Percentiles rank a stretch among this genome's conserved stretches.
Conservation (phyloP, 1,139 yeast species). For the Hemisphaericaspora lyxosophila region DNA sequence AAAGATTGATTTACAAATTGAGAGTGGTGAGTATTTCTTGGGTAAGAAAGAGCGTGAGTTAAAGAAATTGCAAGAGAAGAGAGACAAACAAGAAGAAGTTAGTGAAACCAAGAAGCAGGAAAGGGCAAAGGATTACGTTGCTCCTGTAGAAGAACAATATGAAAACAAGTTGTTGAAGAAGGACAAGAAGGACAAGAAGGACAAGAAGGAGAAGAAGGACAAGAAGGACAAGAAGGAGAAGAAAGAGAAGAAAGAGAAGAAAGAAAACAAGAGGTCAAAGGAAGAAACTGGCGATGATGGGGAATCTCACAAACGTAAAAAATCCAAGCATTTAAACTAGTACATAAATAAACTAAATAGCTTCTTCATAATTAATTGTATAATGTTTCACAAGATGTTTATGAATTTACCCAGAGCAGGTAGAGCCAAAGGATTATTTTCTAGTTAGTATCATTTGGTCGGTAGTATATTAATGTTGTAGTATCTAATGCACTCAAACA, state of each 20-base stretch:
- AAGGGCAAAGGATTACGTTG: slow-evolving; percentile 74
- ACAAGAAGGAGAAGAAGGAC: slow-evolving; percentile 25
- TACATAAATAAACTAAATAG: no score
- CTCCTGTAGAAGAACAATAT: slow-evolving; percentile 76
- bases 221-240: slow-evolving; percentile 20
- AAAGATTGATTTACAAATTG: slow-evolving; percentile 95
- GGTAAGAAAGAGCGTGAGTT: slow-evolving; percentile 78
- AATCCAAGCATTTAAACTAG: slow-evolving; percentile 7
- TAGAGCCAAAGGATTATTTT: no score
- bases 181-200: slow-evolving; percentile 21
- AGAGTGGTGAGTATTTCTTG: slow-evolving; percentile 97
- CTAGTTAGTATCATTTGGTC: no score
- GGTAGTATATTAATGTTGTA: no score
- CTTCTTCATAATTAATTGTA: no score
- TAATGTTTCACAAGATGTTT: no score
- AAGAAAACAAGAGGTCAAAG: slow-evolving; percentile 19
- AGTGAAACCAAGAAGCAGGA: slow-evolving; percentile 66
- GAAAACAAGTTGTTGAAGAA: slow-evolving; percentile 27
- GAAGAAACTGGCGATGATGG: slow-evolving; percentile 10
- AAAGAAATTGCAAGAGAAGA: slow-evolving; percentile 73
- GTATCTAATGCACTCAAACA: no score
- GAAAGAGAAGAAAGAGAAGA: slow-evolving; percentile 22
- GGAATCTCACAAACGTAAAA: slow-evolving; percentile 9
- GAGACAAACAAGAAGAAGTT: slow-evolving; percentile 72
- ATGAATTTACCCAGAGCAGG: no score